Percentiles rank a stretch among this genome's conserved stretches.
Evolutionary conservation across 1,284 basidiomycete genomes (phyloP).

Genomic region (Ceratorhiza oryzae-sativae): DNA sequence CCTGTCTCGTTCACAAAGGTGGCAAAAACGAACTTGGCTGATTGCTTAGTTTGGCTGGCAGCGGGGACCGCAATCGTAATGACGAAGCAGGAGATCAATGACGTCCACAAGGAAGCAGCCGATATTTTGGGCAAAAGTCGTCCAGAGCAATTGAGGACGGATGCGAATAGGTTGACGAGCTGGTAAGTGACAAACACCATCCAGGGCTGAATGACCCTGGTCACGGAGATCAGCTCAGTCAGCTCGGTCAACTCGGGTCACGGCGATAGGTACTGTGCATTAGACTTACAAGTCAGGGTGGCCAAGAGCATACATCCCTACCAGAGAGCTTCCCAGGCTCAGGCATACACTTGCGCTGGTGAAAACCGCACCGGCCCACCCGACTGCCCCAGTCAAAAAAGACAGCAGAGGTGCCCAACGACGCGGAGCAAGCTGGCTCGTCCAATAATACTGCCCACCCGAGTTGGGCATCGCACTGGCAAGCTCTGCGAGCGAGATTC

Average conservation of each 20-base stretch:
- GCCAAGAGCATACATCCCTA: slow-evolving; percentile 25
- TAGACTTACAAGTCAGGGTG: slow-evolving; percentile 34
- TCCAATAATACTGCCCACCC: slow-evolving; percentile 39
- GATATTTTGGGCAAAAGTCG: slow-evolving; percentile 20
- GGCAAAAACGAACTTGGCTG: slow-evolving; percentile 30
- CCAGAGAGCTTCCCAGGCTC: slow-evolving; percentile 24
- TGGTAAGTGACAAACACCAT: slow-evolving; percentile 31
- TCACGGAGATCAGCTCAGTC: background rate
- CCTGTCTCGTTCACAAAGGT: slow-evolving; percentile 35
- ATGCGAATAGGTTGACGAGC: slow-evolving; percentile 14
- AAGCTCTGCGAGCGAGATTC: slow-evolving; percentile 32
- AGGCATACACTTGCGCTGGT: slow-evolving; percentile 30
- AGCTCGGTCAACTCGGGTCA: slow-evolving; percentile 12
- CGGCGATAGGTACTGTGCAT: background rate
- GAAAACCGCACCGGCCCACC: slow-evolving; percentile 20
- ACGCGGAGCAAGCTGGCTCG: slow-evolving; percentile 26
- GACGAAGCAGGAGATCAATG: background rate
- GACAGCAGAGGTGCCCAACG: slow-evolving; percentile 17
- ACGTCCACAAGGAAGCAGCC: slow-evolving; percentile 4
- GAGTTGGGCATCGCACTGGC: slow-evolving; percentile 40
- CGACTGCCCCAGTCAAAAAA: slow-evolving; percentile 18
- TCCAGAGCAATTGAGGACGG: slow-evolving; percentile 12
- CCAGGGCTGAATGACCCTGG: slow-evolving; percentile 31
- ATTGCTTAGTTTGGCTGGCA: slow-evolving; percentile 17
- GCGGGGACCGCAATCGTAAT: slow-evolving; percentile 31